Conservation (phyloP, 228 moss, liverwort and hornwort genomes). For the Sphagnum fallax region DNA sequence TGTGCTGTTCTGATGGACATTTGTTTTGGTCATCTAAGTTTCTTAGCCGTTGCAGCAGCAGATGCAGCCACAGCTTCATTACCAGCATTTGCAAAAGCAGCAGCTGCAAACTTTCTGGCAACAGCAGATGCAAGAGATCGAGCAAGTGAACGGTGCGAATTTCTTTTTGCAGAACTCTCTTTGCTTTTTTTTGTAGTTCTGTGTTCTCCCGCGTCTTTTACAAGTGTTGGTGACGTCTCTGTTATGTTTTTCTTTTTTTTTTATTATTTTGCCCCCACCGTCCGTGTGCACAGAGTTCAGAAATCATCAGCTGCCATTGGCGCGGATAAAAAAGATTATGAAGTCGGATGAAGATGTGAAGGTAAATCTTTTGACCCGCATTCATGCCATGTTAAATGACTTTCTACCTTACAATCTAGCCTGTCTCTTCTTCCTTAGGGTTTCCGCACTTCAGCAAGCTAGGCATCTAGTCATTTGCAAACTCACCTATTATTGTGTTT, state of each 20-base stretch:
- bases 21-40: no score
- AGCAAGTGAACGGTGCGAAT: slow-evolving; percentile 78
- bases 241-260: not conserved
- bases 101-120: slow-evolving; percentile 81
- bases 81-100: slow-evolving; percentile 91
- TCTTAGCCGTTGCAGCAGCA: not conserved
- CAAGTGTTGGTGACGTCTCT: not conserved
- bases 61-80: slow-evolving; percentile 77
- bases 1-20: no score
- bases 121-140: slow-evolving; percentile 87
- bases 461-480: no score
- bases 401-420: no score
- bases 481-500: no score
- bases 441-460: no score
- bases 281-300: slow-evolving; percentile 35
- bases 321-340: slow-evolving; percentile 80
- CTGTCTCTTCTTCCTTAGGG: no score
- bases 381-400: not conserved
- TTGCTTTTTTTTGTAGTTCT: not conserved
- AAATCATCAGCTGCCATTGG: slow-evolving; percentile 65
- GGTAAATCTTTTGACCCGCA: slow-evolving; percentile 6
- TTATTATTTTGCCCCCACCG: no score
- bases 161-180: not conserved
- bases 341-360: slow-evolving; percentile 73
- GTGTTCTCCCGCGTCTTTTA: not conserved